A percentile compares a stretch with the other conserved stretches of the same genome.
These are phyloP conservation scores for Pythium scleroteichum DNA, from an alignment of 352 stramenopile species.

Conservation along the genomic window DNA sequence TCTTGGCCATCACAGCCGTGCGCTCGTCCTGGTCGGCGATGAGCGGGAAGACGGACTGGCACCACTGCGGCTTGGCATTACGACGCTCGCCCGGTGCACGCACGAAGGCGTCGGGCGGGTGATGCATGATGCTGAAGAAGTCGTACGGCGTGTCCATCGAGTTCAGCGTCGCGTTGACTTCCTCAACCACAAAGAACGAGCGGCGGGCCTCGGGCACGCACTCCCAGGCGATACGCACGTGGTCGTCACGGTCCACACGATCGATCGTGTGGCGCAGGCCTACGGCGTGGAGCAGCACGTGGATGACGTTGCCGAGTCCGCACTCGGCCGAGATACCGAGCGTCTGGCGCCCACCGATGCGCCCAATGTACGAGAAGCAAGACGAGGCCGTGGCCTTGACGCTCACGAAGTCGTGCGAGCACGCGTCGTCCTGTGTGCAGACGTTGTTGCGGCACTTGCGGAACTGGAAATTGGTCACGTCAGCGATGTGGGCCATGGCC, in stretches of 20 bases:
- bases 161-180: constrained; percentile 19
- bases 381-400: constrained; percentile 55
- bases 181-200: constrained; percentile 69
- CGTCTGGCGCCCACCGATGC: constrained; percentile 61
- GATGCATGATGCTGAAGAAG: constrained; percentile 88
- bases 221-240: constrained; percentile 81
- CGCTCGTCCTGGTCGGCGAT: constrained; percentile 54
- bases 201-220: constrained; percentile 67
- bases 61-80: constrained; percentile 38
- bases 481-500: constrained; percentile 62
- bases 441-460: constrained; percentile 45
- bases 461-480: constrained; percentile 69
- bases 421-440: constrained; percentile 46
- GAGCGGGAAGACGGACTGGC: constrained; percentile 63
- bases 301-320: constrained; percentile 72
- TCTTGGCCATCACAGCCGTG: constrained; percentile 52
- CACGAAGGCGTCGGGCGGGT: constrained; percentile 69
- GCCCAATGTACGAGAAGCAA: constrained; percentile 80
- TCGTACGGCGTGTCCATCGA: constrained; percentile 56
- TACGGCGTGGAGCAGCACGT: constrained; percentile 75
- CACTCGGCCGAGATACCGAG: constrained; percentile 74
- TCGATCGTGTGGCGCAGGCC: constrained; percentile 76
- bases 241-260: constrained; percentile 66
- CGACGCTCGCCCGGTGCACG: constrained; percentile 2
- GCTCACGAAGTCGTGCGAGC: constrained; percentile 61